phyloP scores from a whole-genome alignment of 2,329 filamentous ascomycete species.

The Calonectria montana region DNA sequence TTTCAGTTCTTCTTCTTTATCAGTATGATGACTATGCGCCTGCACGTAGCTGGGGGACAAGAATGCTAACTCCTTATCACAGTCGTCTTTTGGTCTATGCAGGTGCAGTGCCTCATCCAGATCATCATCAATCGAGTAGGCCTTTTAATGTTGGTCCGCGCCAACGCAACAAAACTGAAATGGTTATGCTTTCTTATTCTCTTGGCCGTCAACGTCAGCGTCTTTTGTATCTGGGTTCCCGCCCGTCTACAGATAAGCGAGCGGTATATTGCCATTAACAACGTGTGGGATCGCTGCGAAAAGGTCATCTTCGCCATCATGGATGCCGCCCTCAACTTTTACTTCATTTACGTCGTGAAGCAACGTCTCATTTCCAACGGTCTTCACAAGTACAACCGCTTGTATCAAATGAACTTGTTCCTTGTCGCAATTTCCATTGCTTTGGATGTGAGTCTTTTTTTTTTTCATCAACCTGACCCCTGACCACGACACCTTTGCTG shows the following conservation, averaged over 20 bases:
- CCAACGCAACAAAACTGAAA: constrained; percentile 51
- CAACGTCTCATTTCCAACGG: constrained; percentile 58
- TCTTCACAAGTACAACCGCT: constrained; percentile 59
- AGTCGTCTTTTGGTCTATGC: constrained; percentile 49
- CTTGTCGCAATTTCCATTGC: constrained; percentile 45
- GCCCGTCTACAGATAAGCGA: constrained; percentile 55
- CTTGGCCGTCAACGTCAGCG: constrained; percentile 58
- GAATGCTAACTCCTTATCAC: constrained; percentile 1
- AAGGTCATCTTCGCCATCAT: constrained; percentile 61
- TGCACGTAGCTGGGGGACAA: accelerated
- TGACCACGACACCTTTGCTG: background rate
- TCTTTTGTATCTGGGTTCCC: constrained; percentile 64
- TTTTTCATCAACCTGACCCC: no score
- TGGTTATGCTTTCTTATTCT: constrained; percentile 57
- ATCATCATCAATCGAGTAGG: constrained; percentile 64
- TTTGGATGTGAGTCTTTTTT: constrained; percentile 38
- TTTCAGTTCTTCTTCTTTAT: constrained; percentile 44
- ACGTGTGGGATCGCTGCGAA: constrained; percentile 62
- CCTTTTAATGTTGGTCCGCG: constrained; percentile 56
- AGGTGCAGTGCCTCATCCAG: constrained; percentile 58
- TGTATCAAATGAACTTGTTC: constrained; percentile 52
- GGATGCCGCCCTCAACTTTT: constrained; percentile 59
- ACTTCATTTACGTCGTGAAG: constrained; percentile 58
- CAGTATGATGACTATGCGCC: constrained; percentile 37
- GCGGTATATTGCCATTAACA: constrained; percentile 55